Evolutionary conservation across 2,329 filamentous ascomycete species (phyloP).

Genomic region (Diaporthe sp.): DNA sequence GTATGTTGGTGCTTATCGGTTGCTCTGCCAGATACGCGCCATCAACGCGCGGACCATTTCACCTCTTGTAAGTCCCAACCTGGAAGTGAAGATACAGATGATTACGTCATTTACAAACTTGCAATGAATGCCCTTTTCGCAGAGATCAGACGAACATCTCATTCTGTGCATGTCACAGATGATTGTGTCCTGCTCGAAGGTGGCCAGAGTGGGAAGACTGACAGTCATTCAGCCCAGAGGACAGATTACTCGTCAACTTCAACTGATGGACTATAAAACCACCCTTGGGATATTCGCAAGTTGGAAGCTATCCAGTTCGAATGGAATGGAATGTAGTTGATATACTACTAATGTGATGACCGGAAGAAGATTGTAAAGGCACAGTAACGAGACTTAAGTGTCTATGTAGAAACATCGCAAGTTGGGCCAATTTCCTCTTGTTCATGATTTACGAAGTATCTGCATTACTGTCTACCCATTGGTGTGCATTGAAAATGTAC

Average conservation of each 20-base stretch:
- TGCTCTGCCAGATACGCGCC: neutral
- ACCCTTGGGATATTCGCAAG: neutral
- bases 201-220: neutral
- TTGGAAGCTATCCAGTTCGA: neutral
- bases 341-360: neutral
- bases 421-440: neutral
- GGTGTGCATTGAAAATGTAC: too few species aligned
- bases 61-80: neutral
- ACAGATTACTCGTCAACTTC: neutral
- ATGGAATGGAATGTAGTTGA: fast-evolving
- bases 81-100: neutral
- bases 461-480: too few species aligned
- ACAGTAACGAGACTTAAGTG: neutral
- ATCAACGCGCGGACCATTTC: neutral
- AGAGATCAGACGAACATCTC: neutral
- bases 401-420: neutral
- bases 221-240: neutral
- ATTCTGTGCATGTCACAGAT: neutral
- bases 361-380: neutral
- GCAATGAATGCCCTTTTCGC: neutral
- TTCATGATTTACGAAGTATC: neutral
- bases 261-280: too few species aligned
- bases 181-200: neutral
- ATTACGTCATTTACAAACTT: neutral
- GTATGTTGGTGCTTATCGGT: neutral